Percentiles rank a stretch among this genome's conserved stretches.
These are phyloP conservation scores for Boechera divaricarpa DNA, from an alignment of 345 rosid species.

Conservation along the genomic window DNA sequence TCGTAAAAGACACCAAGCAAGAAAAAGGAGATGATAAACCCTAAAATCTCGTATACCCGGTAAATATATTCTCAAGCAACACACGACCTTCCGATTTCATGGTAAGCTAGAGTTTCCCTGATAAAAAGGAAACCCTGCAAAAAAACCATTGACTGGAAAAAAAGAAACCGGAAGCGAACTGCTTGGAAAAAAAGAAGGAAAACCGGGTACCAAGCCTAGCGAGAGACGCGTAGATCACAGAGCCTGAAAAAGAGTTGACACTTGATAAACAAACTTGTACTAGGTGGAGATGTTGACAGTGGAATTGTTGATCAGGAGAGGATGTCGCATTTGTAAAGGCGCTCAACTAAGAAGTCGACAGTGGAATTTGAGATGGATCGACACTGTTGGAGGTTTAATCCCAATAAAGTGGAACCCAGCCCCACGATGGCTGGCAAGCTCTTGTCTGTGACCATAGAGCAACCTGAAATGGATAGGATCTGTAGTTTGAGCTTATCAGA, in stretches of 20 bases:
- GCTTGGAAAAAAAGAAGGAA: slow-evolving; percentile 35
- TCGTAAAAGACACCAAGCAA: slow-evolving; percentile 24
- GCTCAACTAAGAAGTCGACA: slow-evolving; percentile 63
- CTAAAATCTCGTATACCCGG: slow-evolving; percentile 49
- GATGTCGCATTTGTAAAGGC: slow-evolving; percentile 84
- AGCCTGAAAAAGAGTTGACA: slow-evolving; percentile 44
- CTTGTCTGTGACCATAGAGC: slow-evolving; percentile 68
- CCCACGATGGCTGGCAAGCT: slow-evolving; percentile 59
- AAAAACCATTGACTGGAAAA: slow-evolving; percentile 62
- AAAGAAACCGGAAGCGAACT: slow-evolving; percentile 50
- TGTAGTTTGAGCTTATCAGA: slow-evolving; percentile 66
- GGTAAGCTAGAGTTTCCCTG: slow-evolving; percentile 53
- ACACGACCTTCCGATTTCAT: slow-evolving; percentile 47
- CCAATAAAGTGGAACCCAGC: slow-evolving; percentile 70
- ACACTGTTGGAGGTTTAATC: slow-evolving; percentile 84
- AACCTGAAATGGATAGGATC: slow-evolving; percentile 77
- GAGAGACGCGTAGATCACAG: slow-evolving; percentile 26
- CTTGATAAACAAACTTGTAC: slow-evolving; percentile 67
- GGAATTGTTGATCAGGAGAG: slow-evolving; percentile 55
- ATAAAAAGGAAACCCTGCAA: slow-evolving; percentile 49
- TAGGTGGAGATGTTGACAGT: not conserved
- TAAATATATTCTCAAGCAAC: slow-evolving; percentile 57
- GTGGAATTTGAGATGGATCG: slow-evolving; percentile 61
- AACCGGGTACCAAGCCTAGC: slow-evolving; percentile 42
- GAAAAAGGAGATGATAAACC: slow-evolving; percentile 38